phyloP scores from a whole-genome alignment of 108 stramenopile genomes.

The Cyclostephanos tholiformis region DNA sequence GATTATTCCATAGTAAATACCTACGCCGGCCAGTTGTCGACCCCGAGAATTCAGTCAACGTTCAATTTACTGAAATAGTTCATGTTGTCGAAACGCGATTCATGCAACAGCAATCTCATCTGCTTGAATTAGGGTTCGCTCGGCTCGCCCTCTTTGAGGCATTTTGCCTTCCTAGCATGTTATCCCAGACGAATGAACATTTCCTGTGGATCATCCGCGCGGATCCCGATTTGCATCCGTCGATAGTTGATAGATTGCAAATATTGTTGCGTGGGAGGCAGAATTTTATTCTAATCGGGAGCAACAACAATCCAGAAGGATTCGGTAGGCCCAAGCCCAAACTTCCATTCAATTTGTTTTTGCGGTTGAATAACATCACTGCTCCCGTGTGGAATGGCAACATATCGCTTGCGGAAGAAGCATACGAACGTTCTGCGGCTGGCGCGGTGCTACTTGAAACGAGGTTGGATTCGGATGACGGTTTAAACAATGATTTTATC shows the following conservation, averaged over 20 bases:
- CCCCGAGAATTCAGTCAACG: too few relatives aligned
- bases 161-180: conserved; percentile 61
- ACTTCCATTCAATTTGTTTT: not conserved
- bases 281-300: conserved; percentile 48
- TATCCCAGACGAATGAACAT: conserved; percentile 32
- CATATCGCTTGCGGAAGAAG: conserved; percentile 12
- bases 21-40: too few relatives aligned
- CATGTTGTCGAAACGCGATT: conserved; percentile 59
- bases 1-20: not conserved
- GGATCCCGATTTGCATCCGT: conserved; percentile 52
- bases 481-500: conserved; percentile 26
- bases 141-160: conserved; percentile 53
- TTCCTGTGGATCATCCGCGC: conserved; percentile 60
- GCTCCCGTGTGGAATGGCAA: conserved; percentile 33
- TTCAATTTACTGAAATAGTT: conserved; percentile 20
- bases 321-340: conserved; percentile 2
- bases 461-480: conserved; percentile 74
- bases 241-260: conserved; percentile 16
- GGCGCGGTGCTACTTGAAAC: conserved; percentile 55
- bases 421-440: conserved; percentile 26
- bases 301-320: conserved; percentile 45
- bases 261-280: conserved; percentile 31
- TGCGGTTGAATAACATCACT: not conserved
- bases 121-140: conserved; percentile 50
- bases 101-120: conserved; percentile 59